These are phyloP conservation scores for Fistulinella prunicolor DNA, from an alignment of 768 basidiomycete species.

Conservation along the genomic window DNA sequence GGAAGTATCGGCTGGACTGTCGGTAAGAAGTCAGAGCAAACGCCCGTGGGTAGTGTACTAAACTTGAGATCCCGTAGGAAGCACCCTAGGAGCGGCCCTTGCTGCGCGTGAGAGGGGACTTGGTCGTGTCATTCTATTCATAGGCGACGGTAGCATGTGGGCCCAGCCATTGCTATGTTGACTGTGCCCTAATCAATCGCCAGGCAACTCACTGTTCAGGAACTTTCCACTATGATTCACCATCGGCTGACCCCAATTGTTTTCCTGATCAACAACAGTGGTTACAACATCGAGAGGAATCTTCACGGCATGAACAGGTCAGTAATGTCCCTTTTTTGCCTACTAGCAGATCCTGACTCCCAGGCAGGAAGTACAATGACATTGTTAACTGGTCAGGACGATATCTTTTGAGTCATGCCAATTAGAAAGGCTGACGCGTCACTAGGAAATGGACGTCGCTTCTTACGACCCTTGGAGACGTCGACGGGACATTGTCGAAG, in stretches of 20 bases:
- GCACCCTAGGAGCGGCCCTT: slow-evolving; percentile 73
- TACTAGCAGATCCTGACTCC: neutral
- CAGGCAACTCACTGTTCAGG: slow-evolving; percentile 79
- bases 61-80: slow-evolving; percentile 35
- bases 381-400: slow-evolving; percentile 62
- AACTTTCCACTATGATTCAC: slow-evolving; percentile 80
- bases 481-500: slow-evolving; percentile 43
- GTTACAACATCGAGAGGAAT: slow-evolving; percentile 85
- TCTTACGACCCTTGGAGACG: slow-evolving; percentile 56
- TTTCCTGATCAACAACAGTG: slow-evolving; percentile 77
- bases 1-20: slow-evolving; percentile 92
- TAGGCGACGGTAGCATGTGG: slow-evolving; percentile 81
- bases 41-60: neutral
- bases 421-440: too few relatives aligned
- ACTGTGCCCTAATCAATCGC: slow-evolving; percentile 5
- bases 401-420: too few relatives aligned
- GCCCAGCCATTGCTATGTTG: slow-evolving; percentile 22
- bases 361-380: slow-evolving; percentile 75
- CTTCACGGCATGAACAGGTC: slow-evolving; percentile 63
- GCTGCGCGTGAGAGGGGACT: slow-evolving; percentile 65
- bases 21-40: slow-evolving; percentile 40
- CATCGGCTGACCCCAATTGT: slow-evolving; percentile 74
- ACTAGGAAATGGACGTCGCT: slow-evolving; percentile 62
- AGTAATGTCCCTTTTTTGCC: neutral
- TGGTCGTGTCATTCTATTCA: slow-evolving; percentile 75